These are phyloP conservation scores for Pseudoscleropodium purum DNA, from an alignment of 225 moss, liverwort and hornwort species.

Conservation along the genomic window DNA sequence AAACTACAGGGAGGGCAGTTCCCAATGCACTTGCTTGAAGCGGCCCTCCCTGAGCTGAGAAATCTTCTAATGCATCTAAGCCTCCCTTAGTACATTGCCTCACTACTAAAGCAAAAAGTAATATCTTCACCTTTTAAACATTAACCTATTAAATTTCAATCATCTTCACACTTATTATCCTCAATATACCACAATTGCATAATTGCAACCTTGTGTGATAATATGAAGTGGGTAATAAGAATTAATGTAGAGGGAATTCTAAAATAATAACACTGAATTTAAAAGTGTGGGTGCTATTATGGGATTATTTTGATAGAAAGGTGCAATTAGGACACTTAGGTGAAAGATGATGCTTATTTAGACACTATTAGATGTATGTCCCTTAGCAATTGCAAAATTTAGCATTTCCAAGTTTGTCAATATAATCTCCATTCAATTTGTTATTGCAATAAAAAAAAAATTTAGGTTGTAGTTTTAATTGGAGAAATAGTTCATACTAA, in stretches of 20 bases:
- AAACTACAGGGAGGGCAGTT: too few species aligned
- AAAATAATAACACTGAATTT: not conserved
- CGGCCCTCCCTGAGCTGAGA: too few species aligned
- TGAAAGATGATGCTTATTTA: not conserved
- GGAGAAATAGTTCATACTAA: not conserved
- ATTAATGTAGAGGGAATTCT: not conserved
- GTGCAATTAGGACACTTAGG: not conserved
- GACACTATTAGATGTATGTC: not conserved
- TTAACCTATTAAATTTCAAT: not conserved
- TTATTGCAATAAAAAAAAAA: not conserved
- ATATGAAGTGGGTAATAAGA: not conserved
- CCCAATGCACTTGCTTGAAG: too few species aligned
- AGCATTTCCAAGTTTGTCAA: not conserved
- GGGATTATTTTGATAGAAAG: not conserved
- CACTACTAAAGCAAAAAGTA: not conserved
- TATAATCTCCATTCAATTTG: not conserved
- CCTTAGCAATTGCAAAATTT: not conserved
- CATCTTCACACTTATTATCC: not conserved
- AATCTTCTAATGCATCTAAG: too few species aligned
- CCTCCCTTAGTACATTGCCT: not conserved
- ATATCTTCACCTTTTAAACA: not conserved
- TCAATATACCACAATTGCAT: not conserved
- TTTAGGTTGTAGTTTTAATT: not conserved
- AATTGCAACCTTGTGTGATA: not conserved
- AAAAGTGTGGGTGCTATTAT: not conserved